Evolutionary conservation across 257 asterid genomes (phyloP), one percentile per base, ranked within the genome.

Genomic region (Paraleonurus japonicus): DNA sequence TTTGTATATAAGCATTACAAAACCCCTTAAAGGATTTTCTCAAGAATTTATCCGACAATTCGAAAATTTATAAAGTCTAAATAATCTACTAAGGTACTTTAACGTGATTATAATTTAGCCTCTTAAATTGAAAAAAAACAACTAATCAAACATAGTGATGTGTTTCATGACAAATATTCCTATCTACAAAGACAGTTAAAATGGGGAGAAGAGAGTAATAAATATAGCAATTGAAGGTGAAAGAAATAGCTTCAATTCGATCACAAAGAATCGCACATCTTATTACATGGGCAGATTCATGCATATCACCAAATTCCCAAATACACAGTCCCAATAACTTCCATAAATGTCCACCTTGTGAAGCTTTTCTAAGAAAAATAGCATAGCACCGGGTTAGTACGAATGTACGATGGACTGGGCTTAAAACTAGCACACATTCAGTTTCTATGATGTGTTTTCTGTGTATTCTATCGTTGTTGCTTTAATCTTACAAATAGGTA

Each of bases 401-500:
- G 47, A 45, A 10, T 47, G 53, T 72, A 51, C 35, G 47, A 45
- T 71, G 47, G 64, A 37, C 68, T 19, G 22, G 78, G 64, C 59
- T 48, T n/a, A 24, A 58, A 48, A 15, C 20, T 43, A 15, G 48
- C 70, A 22, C 76, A 43, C 47, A 12, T 43, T 61, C 62, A 51
- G 33, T 28, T 20, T 54, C 27, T 45, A 65, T 50, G 68, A 69
- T 35, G 83, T 79, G 51, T 43, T 39, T 75, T 75, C 72, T 6
- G 35, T 7, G 55, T 32, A 16, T 64, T 83, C 82, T 60, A 67
- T 16, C 41, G 63, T 6, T 2, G 89, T 77, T 0, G 96, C 78
- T 86, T 73, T 82, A 65, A 94, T 81, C 90, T 88, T 91, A 74
- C 99, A 94, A n/a, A 89, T 82, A 33, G 99, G 99, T 82, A 85